Base-by-base conservation (phyloP, 2,329 filamentous ascomycete species). In the Exophiala calicioides region DNA sequence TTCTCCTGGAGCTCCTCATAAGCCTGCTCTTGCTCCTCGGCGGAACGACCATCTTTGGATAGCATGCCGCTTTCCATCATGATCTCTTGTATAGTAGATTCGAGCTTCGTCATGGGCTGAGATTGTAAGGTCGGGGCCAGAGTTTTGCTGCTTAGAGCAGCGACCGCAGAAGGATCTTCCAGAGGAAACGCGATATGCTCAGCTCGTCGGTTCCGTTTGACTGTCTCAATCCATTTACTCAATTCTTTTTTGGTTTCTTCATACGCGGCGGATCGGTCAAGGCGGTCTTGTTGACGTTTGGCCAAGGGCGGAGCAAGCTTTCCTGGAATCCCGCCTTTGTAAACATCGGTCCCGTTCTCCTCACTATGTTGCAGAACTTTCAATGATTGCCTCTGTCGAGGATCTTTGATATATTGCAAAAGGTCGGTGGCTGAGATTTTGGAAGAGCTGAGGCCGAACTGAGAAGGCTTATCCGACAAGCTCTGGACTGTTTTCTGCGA, bases 151-250 rank as follows among this genome's bases (percentile, higher is more conserved):
- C 77, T 81, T 33, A 77, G 65, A 8, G 74, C 67, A 15, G 82
- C 80, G 20, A 76, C 77, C 16, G 77, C 81, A 48, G 83, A 80
- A 29, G 84, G 85, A 60, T 89, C 85, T 2, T 85, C 79, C 0
- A 97, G 76, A 4, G 93, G 93, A 62, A 98, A 98, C 15, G 84
- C 77, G 9, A 98, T 74, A 65, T 95, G 89, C 55, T 97, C 93
- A 1, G 91, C 90, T 58, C 89, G 80, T 50, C 93, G 85, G 67
- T 96, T 96, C 23, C 88, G 82, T 70, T 96, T 95, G 61, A 98
- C 90, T 0, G 93, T 97, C 51, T 96, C 91, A 23, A 85, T 85
- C 93, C 93, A 98, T 59, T 89, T 82, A 54, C 88, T 83, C 19
- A 98, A 75, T 0, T 90, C 91, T 67, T 96, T 85, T 61, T 94